Conservation (phyloP, 1,284 basidiomycete genomes). For the Boletus sp. region DNA sequence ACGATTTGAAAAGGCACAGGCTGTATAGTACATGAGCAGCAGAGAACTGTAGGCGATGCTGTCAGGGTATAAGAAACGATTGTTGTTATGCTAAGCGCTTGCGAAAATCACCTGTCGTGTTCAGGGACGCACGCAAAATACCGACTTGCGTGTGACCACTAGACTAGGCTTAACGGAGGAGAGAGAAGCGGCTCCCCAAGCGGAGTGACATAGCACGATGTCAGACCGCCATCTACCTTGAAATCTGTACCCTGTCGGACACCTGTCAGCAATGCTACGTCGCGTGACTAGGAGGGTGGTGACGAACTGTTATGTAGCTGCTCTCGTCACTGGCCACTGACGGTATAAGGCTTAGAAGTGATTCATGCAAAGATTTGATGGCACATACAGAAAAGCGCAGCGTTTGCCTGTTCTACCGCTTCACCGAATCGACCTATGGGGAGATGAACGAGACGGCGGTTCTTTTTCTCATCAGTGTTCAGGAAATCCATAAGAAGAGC, state of each 20-base stretch:
- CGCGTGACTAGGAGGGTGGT: not conserved
- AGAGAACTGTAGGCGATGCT: no score
- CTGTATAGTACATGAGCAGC: no score
- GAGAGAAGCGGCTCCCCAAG: conserved; percentile 63
- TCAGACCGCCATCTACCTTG: conserved; percentile 88
- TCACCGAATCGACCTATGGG: conserved; percentile 98
- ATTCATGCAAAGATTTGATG: not conserved
- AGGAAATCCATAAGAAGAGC: conserved; percentile 97
- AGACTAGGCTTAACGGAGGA: conserved; percentile 61
- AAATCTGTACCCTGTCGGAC: conserved; percentile 81
- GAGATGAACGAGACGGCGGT: conserved; percentile 85
- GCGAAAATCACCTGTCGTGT: not conserved
- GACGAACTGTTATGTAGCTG: conserved; percentile 75
- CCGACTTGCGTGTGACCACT: not conserved
- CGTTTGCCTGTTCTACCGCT: conserved; percentile 90
- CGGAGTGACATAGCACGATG: conserved; percentile 84
- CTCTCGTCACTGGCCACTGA: conserved; percentile 81
- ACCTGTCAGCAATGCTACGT: conserved; percentile 16
- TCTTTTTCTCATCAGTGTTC: conserved; percentile 93
- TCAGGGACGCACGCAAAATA: no score
- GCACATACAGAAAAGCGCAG: conserved; percentile 81
- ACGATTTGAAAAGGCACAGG: no score
- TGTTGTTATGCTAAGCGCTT: no score
- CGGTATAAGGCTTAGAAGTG: conserved; percentile 8
- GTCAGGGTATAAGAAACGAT: no score